A percentile compares a stretch with the other conserved stretches of the same genome.
Evolutionary conservation across 1,139 yeast species (phyloP).

Genomic region (Wickerhamomyces sp.): DNA sequence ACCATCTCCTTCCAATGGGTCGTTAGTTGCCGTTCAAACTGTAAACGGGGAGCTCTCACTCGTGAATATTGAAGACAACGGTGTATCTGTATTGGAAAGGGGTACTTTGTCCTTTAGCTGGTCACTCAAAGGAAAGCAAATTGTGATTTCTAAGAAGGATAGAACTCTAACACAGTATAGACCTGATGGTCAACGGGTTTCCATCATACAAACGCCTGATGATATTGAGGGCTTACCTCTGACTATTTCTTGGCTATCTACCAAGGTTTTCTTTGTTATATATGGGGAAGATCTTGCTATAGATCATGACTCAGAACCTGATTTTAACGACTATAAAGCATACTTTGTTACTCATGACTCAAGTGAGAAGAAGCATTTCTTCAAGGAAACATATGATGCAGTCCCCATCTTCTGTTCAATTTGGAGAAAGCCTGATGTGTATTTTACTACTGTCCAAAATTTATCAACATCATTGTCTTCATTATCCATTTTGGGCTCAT

Average conservation of each 20-base stretch:
- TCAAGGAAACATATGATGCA: constrained; percentile 42
- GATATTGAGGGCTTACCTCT: constrained; percentile 16
- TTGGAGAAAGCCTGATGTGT: constrained; percentile 46
- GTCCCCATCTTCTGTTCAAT: constrained; percentile 58
- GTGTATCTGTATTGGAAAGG: constrained; percentile 7
- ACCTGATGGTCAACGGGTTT: constrained; percentile 23
- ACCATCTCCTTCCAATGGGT: constrained; percentile 14
- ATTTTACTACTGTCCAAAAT: constrained; percentile 36
- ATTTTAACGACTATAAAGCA: constrained; percentile 12
- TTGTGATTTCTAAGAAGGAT: constrained; percentile 24
- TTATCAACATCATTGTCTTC: constrained; percentile 39
- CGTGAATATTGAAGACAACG: constrained; percentile 9
- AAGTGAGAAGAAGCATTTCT: constrained; percentile 10
- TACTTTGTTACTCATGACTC: constrained; percentile 12
- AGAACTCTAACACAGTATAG: constrained; percentile 24
- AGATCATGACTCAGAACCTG: constrained; percentile 16
- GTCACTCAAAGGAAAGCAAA: constrained; percentile 32
- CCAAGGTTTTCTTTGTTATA: constrained; percentile 14
- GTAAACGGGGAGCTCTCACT: constrained; percentile 14
- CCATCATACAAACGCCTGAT: constrained; percentile 18
- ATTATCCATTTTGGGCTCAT: constrained; percentile 47
- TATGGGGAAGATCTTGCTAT: constrained; percentile 13
- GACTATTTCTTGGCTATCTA: constrained; percentile 16
- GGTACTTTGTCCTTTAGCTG: constrained; percentile 27
- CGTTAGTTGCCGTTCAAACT: constrained; percentile 20